Base-by-base conservation (phyloP, 805 yeast genomes). In the Cyberlindnera amylophila region DNA sequence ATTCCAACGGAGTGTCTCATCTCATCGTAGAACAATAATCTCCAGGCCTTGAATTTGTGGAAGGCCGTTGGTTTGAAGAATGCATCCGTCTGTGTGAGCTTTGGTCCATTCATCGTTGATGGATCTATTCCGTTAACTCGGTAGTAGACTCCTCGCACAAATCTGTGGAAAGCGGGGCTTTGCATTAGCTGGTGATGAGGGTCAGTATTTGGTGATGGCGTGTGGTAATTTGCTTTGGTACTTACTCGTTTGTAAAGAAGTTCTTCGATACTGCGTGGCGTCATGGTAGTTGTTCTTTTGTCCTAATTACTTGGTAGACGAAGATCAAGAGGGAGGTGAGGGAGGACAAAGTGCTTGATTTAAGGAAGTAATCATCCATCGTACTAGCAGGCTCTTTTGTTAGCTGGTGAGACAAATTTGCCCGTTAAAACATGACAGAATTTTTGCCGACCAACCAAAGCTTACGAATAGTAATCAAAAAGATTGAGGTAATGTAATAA, bases 101-200 rank as follows among this genome's bases (percentile, higher is more conserved):
- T 50, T 51, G 74, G 69, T 3, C 79, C 34, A 29, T 41, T 16
- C n/a, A 32, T 37, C 16, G 35, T 8, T 6, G 17, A 77, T 6
- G 80, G 67, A 15, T 57, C 54, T 11, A 70, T 63, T 3, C 82
- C 74, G 53, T 85, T 85, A 27, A 85, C 71, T 43, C 70, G 71
- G 31, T 83, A 82, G 54, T 84, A 83, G 1, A 85, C 65, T 11
- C 67, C 63, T 31, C 78, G 65, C 4, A 84, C 95, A 66, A 81
- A 76, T 21, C 74, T 64, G 51, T 82, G 78, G 53, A 85, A 85
- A 0, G 73, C 66, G 3, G 71, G 74, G 10, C 87, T 80, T 35
- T 66, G 67, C 61, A 83, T 69, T 12, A 85, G 65, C 65, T 47
- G 34, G 4, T 21, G 24, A 21, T 21, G 24, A 6, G 24, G 6